Percentiles rank a stretch among this genome's conserved stretches.
Evolutionary conservation across 2,329 filamentous ascomycete species (phyloP).

Genomic region (Allantophomopsis cytisporea): DNA sequence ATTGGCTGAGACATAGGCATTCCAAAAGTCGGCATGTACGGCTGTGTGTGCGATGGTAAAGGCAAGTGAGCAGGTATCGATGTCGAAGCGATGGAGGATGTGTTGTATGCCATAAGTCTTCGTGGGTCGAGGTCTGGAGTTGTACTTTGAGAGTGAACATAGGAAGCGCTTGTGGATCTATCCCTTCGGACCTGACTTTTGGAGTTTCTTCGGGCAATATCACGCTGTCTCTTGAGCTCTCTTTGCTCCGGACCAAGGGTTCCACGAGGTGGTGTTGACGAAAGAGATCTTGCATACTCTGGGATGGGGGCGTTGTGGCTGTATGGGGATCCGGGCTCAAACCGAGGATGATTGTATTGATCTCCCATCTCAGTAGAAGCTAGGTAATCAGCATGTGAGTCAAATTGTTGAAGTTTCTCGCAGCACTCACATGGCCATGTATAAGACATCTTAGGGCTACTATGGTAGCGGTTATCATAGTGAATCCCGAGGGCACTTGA

Average conservation of each 20-base stretch:
- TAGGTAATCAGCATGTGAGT: no score
- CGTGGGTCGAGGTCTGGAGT: conserved; percentile 18
- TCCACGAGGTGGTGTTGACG: conserved; percentile 41
- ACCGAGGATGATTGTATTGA: no score
- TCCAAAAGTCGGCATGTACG: conserved; percentile 15
- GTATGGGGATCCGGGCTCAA: no score
- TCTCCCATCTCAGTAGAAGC: no score
- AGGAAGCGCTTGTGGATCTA: conserved; percentile 13
- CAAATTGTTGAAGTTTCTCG: no score
- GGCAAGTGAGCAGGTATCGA: conserved; percentile 8
- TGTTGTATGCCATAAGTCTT: conserved; percentile 13
- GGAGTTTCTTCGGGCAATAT: conserved; percentile 42
- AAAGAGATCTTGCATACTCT: conserved; percentile 20
- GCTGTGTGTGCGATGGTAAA: conserved; percentile 13
- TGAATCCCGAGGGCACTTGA: conserved; percentile 1
- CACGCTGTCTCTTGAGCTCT: conserved; percentile 46
- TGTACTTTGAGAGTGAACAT: conserved; percentile 10
- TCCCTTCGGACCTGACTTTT: conserved; percentile 39
- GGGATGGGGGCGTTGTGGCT: conserved; percentile 3
- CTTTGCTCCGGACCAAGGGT: conserved; percentile 44
- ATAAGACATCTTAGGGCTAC: neutral
- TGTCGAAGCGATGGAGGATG: conserved; percentile 13
- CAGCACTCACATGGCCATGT: neutral
- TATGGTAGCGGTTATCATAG: neutral
- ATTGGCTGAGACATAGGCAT: conserved; percentile 10